Evolutionary conservation across 2,329 filamentous ascomycete species (phyloP), one percentile per base, ranked within the genome.

Genomic region (Coleophoma cylindrospora): DNA sequence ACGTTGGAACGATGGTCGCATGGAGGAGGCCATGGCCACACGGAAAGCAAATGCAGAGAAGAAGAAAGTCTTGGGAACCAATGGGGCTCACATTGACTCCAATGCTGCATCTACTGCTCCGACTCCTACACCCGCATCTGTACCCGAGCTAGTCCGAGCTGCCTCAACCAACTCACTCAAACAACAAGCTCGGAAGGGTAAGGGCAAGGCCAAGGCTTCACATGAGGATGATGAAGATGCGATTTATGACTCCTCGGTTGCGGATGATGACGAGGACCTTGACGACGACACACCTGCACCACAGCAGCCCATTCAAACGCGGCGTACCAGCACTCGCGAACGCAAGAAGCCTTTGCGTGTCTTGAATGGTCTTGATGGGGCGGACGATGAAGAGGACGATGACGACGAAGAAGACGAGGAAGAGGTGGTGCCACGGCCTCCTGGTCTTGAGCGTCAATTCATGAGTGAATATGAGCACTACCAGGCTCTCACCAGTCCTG

Each of bases 1-100:
- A 63, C 77, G 79, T 49, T 82, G 79, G 79, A 74, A 75, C 44
- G 79, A 78, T 33, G 79, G 79, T 15, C 79, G 78, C 45, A 82
- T 82, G 79, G 72, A 74, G 12, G 72, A 70, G 12, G 79, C 79
- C 19, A 78, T 81, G 34, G 76, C 76, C 54, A 81, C 81, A 62
- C 74, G 79, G 44, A 81, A 80, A 57, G 77, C 76, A 2, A 82
- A 79, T 0, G 70, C 81, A 4, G 78, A 77, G 2, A 75, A 75
- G 3, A 81, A 81, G 62, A 81, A 81, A 66, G 71, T 70, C 15
- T 15, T 44, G 21, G 21, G 27, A 27, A 10, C 41, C 1, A 27
- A 22, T 17, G n/a, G 12, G 4, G 40, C 12, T 32, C 27, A 22
- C 8, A 14, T 27, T 32, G 41, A n/a, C 21, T 27, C 27, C 14